These are phyloP conservation scores for Globisporangium ultimum DNA, from an alignment of 352 stramenopile species.

Conservation along the genomic window DNA sequence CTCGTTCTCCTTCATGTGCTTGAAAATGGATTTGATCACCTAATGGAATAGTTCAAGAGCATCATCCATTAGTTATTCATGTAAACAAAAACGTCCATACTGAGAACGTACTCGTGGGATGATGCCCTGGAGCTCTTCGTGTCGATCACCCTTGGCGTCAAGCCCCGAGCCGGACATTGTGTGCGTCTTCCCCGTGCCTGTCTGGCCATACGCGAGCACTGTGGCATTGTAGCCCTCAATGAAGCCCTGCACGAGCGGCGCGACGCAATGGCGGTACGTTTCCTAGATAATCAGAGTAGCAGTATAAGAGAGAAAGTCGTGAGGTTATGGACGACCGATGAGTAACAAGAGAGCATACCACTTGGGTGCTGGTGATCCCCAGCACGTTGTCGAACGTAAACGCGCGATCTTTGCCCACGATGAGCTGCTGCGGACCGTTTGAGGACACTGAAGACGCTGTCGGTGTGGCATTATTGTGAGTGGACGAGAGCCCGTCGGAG, in stretches of 20 bases:
- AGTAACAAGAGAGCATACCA: conserved; percentile 20
- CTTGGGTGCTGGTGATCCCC: conserved; percentile 63
- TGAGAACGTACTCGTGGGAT: conserved; percentile 68
- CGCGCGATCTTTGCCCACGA: conserved; percentile 78
- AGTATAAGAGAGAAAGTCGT: neutral
- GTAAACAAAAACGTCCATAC: neutral
- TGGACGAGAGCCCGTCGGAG: conserved; percentile 33
- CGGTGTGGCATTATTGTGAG: conserved; percentile 13
- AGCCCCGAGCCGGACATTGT: conserved; percentile 88
- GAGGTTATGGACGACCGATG: no score
- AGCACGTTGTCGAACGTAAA: conserved; percentile 92
- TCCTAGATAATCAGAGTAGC: conserved; percentile 24
- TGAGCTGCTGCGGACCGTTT: conserved; percentile 50
- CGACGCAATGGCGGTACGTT: conserved; percentile 68
- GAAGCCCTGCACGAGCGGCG: conserved; percentile 70
- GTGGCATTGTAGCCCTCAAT: conserved; percentile 83
- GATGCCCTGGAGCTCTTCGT: conserved; percentile 66
- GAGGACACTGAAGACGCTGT: neutral
- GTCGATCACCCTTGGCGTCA: conserved; percentile 54
- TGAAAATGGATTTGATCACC: conserved; percentile 75
- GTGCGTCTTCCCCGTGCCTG: conserved; percentile 93
- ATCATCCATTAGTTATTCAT: neutral
- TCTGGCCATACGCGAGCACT: conserved; percentile 83
- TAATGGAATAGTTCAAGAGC: conserved; percentile 4
- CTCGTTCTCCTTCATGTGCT: conserved; percentile 45